Evolutionary conservation across 2,329 filamentous ascomycete species (phyloP).

Genomic region (Ascochyta viciae-villosae): DNA sequence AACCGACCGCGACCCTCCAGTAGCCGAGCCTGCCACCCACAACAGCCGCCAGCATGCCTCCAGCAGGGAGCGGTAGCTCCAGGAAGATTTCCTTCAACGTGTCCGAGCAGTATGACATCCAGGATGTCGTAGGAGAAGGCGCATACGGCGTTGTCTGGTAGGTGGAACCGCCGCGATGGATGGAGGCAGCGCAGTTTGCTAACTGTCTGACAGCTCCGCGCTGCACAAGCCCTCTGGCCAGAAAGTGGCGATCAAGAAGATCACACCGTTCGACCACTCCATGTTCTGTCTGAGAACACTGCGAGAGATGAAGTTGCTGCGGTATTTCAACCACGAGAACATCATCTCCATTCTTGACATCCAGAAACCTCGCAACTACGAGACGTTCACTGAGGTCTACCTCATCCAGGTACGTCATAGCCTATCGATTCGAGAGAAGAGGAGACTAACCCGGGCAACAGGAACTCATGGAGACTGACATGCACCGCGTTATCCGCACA

Average conservation of each 20-base stretch:
- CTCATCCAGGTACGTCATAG: conserved; percentile 78
- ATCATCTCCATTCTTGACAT: conserved; percentile 99
- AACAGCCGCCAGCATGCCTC: conserved; percentile 43
- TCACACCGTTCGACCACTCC: conserved; percentile 97
- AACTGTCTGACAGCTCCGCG: conserved; percentile 72
- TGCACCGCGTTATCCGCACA: conserved; percentile 98
- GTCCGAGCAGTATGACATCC: conserved; percentile 98
- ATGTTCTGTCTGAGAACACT: conserved; percentile 98
- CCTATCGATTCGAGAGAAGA: not conserved
- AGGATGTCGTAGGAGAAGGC: conserved; percentile 98
- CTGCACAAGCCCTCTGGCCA: conserved; percentile 97
- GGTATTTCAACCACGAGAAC: conserved; percentile 99
- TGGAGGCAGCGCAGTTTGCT: conserved; percentile 15
- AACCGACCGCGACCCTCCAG: conserved; percentile 19
- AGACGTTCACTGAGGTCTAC: conserved; percentile 96
- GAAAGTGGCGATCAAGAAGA: conserved; percentile 99
- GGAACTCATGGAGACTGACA: conserved; percentile 99
- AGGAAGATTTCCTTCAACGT: conserved; percentile 99
- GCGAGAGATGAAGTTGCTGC: conserved; percentile 97
- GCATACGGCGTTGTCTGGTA: conserved; percentile 99
- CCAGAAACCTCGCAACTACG: conserved; percentile 95
- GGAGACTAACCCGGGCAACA: conserved; percentile 49
- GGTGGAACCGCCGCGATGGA: conserved; percentile 45
- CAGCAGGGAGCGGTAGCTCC: conserved; percentile 59
- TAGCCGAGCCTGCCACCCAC: conserved; percentile 28